Percentiles rank a stretch among this genome's conserved stretches.
phyloP scores from a whole-genome alignment of 2,329 filamentous ascomycete species.

The Beauveria rudraprayagi region DNA sequence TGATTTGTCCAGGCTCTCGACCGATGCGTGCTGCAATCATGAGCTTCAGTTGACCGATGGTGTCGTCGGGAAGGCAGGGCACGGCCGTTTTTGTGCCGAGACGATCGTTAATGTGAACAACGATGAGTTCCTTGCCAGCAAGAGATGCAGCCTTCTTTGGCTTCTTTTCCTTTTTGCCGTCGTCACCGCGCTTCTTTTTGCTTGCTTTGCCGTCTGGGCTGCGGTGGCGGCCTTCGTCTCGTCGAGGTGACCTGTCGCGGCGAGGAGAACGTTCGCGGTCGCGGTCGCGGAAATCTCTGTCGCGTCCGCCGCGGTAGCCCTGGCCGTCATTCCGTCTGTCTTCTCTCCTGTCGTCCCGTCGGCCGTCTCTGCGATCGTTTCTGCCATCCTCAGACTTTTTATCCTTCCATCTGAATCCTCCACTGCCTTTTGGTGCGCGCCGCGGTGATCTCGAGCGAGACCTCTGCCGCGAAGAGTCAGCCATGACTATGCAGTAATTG shows the following conservation, averaged over 20 bases:
- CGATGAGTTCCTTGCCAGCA: conserved; percentile 71
- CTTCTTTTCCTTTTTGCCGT: conserved; percentile 30
- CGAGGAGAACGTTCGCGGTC: conserved; percentile 17
- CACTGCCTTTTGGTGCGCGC: conserved; percentile 20
- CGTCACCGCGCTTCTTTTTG: conserved; percentile 22
- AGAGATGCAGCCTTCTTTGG: conserved; percentile 22
- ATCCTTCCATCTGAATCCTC: conserved; percentile 54
- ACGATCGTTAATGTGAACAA: conserved; percentile 91
- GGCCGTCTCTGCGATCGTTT: conserved; percentile 28
- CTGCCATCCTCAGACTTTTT: conserved; percentile 38
- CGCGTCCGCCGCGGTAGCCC: conserved; percentile 20
- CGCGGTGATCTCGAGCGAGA: conserved; percentile 22
- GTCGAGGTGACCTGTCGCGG: conserved; percentile 13
- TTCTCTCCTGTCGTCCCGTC: conserved; percentile 34
- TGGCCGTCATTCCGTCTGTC: conserved; percentile 18
- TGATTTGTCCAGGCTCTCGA: conserved; percentile 80
- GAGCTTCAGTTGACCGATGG: conserved; percentile 79
- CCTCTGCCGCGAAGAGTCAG: conserved; percentile 17
- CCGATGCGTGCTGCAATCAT: conserved; percentile 87
- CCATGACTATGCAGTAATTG: conserved; percentile 15
- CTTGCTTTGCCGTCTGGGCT: conserved; percentile 15
- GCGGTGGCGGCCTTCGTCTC: conserved; percentile 15
- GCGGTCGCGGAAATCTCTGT: conserved; percentile 18
- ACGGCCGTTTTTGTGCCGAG: conserved; percentile 92
- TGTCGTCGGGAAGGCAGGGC: conserved; percentile 78